Evolutionary conservation across 2,329 filamentous ascomycete species (phyloP).

Genomic region (Aspergillus phoenicis): DNA sequence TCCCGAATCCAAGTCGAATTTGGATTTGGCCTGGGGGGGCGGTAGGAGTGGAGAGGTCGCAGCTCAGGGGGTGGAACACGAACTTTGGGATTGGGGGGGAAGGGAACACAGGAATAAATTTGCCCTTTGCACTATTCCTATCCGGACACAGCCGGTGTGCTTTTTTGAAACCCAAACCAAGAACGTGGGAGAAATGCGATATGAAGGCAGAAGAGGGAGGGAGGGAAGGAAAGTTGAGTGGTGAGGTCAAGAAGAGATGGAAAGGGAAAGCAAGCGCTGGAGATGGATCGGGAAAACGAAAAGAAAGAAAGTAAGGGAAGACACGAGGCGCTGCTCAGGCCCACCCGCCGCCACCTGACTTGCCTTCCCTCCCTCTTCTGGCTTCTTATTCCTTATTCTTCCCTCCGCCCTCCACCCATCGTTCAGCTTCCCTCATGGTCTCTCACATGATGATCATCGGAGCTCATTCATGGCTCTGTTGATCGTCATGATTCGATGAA

Average conservation of each 20-base stretch:
- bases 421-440: neutral
- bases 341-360: constrained; percentile 1
- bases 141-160: neutral
- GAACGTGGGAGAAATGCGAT: neutral
- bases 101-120: neutral
- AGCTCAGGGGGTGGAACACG: neutral
- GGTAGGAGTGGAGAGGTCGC: constrained; percentile 2
- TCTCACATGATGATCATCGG: neutral
- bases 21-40: neutral
- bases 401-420: neutral
- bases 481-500: neutral
- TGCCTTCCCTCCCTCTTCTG: neutral
- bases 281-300: constrained; percentile 3
- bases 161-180: neutral
- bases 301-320: neutral
- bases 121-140: neutral
- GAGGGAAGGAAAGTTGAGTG: constrained; percentile 11
- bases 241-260: constrained; percentile 17
- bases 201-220: constrained; percentile 1
- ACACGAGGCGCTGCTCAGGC: constrained; percentile 6
- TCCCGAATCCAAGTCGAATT: neutral
- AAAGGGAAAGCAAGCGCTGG: neutral
- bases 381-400: neutral
- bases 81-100: neutral
- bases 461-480: neutral